Base-by-base conservation (phyloP, 192 early-diverging fungal species). In the Linderina pennispora region DNA sequence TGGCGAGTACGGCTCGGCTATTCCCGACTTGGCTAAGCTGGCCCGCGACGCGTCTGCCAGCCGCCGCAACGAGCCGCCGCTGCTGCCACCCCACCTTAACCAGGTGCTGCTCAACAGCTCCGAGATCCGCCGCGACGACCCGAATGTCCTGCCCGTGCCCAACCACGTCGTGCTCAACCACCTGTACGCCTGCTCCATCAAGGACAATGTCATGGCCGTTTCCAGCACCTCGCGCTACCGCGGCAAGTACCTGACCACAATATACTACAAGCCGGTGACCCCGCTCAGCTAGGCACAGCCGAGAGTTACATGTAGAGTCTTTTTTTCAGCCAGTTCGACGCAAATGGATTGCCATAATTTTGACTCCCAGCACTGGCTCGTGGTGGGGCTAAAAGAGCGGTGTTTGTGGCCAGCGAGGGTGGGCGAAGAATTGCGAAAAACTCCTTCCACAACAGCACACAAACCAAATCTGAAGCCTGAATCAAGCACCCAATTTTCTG, bases 81-180 rank as follows among this genome's bases (percentile, higher is more conserved):
- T 83, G 20, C 73, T 98, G 11, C 95, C 95, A 7, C 90, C 93
- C 3, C 94, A 98, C 54, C 61, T 96, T 28, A 88, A 94, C 60
- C 86, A 89, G 51, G 95, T 97, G 9, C 62, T 98, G 49, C 68
- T 98, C 10, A 97, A 98, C 63, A 78, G 75, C 36, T 55, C 68
- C 13, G 67, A 77, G 4, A 61, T 81, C 21, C 79, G 81, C 17
- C 75, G 78, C 19, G 83, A 91, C 48, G 96, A 98, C 58, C 72
- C 79, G 0, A 86, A 84, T 52, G 74, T 86, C 4, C 61, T 98
- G 11, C 89, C 89, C 0, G 86, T 89, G 17, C 95, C 95, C 7
- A 90, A 90, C 48, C 89, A 94, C 55, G 95, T 96, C 10, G 86
- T 85, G 18, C 61, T 98, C 46, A 97, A 97, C 58, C 95, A 98